Base-by-base conservation (phyloP, 2,329 filamentous ascomycete species). In the Fusarium globosum region DNA sequence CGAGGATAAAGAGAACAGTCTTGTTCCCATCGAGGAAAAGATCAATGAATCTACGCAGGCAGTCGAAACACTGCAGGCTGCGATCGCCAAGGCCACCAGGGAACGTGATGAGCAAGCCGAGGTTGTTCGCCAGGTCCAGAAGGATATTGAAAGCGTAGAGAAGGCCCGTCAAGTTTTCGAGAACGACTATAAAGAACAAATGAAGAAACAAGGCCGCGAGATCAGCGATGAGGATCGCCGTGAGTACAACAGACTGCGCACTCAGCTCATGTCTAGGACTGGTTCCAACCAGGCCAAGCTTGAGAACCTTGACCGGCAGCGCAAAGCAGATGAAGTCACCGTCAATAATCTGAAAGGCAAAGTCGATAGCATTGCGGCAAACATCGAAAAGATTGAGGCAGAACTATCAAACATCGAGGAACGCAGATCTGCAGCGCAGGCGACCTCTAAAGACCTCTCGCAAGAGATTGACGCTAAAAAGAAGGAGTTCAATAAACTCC, bases 21-120 rank as follows among this genome's bases (percentile, higher is more conserved):
- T 99, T 9, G 91, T 98, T 13, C 96, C 96, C 0, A 91, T 98
- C 68, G 92, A 97, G 58, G 95, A 98, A 81, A 98, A 98, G 84
- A 93, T 99, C 43, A 88, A 91, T 56, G 92, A 97, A 71, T 93
- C 93, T 12, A 90, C 87, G 20, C 88, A 89, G 71, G 92, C 95
- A 71, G 87, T 94, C 42, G 89, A 91, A 57, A 90, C 88, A 69
- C 89, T 93, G 65, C 88, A 91, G 68, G 88, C 87, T 43, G 90
- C 93, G 65, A 91, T 95, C 53, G 87, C 89, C 7, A 89, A 91
- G 30, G 90, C 97, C 41, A 86, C 86, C 55, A 94, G 93, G 80
- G 94, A 98, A 79, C 90, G 92, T 23, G 92, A 95, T 51, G 86
- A 89, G 23, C 93, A 97, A 79, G 85, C 88, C 13, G 86, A 88